phyloP scores from a whole-genome alignment of 169 alveolate genomes.

The Miamiensis avidus region DNA sequence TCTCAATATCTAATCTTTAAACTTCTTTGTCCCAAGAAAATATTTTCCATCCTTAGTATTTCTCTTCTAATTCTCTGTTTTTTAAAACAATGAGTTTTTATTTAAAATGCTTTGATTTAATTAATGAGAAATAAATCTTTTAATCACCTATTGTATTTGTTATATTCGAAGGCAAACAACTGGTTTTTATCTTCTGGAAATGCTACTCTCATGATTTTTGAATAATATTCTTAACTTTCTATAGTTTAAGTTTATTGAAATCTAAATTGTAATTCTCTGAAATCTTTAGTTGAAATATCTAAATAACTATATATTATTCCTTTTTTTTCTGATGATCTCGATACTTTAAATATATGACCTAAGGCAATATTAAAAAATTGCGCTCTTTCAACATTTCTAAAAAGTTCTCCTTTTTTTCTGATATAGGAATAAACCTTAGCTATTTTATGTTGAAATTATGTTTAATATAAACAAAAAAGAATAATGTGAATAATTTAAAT shows the following conservation, averaged over 20 bases:
- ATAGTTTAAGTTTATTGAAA: conserved; percentile 1
- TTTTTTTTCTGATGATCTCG: conserved; percentile 30
- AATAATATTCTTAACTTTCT: conserved; percentile 5
- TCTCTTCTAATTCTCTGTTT: conserved; percentile 4
- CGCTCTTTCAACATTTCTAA: neutral
- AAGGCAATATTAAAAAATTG: neutral
- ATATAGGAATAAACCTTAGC: neutral
- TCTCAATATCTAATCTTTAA: conserved; percentile 23
- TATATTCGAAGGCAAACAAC: conserved; percentile 26
- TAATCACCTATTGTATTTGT: neutral
- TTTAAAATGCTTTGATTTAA: no score
- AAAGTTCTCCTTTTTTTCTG: neutral
- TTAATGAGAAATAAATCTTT: no score
- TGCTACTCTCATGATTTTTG: conserved; percentile 18
- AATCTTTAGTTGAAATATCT: conserved; percentile 35
- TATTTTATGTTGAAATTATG: no score
- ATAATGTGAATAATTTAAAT: no score
- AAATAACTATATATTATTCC: conserved; percentile 16
- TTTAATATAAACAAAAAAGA: neutral
- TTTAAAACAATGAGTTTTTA: no score
- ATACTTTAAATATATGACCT: neutral
- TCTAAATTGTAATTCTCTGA: conserved; percentile 30
- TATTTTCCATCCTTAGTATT: conserved; percentile 25
- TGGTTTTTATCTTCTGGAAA: conserved; percentile 25
- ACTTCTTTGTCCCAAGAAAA: conserved; percentile 24